These are phyloP conservation scores for Ceratobasidium sp. DNA, from an alignment of 1,284 basidiomycete species.

Conservation along the genomic window DNA sequence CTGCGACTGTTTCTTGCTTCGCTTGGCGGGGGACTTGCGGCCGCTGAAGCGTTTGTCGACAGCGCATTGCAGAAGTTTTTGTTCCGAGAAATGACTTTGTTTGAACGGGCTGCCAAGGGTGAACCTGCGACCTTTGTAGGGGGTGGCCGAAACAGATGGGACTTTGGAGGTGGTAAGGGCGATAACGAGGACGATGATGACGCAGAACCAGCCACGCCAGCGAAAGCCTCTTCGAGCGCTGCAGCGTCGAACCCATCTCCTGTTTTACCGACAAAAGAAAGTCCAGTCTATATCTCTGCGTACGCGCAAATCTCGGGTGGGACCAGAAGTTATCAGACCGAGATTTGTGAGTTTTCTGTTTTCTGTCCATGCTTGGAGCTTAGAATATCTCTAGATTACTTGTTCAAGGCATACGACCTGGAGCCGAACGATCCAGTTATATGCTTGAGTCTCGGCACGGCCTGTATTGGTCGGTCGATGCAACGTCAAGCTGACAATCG, in stretches of 20 bases:
- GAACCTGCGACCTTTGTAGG: constrained; percentile 40
- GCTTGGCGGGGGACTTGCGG: constrained; percentile 74
- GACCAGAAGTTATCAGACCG: constrained; percentile 89
- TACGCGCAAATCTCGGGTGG: constrained; percentile 90
- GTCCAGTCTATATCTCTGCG: constrained; percentile 80
- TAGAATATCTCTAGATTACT: constrained; percentile 74
- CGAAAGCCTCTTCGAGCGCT: constrained; percentile 51
- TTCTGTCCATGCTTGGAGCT: constrained; percentile 11
- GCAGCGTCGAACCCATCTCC: constrained; percentile 48
- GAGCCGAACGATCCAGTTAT: constrained; percentile 87
- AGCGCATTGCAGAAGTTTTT: constrained; percentile 82
- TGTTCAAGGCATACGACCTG: constrained; percentile 88
- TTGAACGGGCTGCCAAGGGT: constrained; percentile 54
- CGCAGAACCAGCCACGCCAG: constrained; percentile 49
- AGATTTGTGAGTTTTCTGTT: constrained; percentile 82
- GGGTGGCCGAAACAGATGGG: constrained; percentile 49
- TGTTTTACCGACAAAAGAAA: constrained; percentile 75
- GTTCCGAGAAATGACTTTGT: constrained; percentile 57
- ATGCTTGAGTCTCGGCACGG: constrained; percentile 83
- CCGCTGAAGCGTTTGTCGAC: constrained; percentile 80
- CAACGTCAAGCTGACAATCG: constrained; percentile 95
- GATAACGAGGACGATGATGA: constrained; percentile 49
- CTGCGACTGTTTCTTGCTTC: constrained; percentile 78
- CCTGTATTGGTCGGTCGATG: constrained; percentile 89
- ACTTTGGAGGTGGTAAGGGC: constrained; percentile 32